Percentiles rank a stretch among this genome's conserved stretches.
Conservation (phyloP, 1,139 yeast genomes). For the Hanseniaspora uvarum region DNA sequence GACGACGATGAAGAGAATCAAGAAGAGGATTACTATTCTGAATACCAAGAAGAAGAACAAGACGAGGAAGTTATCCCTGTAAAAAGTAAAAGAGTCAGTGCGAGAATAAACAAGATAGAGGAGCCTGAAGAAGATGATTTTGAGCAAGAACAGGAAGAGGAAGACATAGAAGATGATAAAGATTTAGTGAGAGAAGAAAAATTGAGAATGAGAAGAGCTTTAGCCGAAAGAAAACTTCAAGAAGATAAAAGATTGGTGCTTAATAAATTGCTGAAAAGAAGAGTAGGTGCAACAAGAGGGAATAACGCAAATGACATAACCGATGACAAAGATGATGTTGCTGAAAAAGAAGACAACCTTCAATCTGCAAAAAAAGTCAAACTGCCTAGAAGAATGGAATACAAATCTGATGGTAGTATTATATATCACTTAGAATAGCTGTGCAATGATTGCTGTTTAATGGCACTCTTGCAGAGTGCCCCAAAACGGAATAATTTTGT, state of each 20-base stretch:
- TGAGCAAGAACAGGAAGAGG: constrained; percentile 21
- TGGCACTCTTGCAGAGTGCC: too few relatives aligned
- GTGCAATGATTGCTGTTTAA: neutral
- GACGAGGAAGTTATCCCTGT: constrained; percentile 19
- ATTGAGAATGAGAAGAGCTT: constrained; percentile 78
- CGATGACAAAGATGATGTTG: neutral
- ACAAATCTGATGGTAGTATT: constrained; percentile 11
- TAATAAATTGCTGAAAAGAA: constrained; percentile 69
- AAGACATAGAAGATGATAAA: constrained; percentile 36
- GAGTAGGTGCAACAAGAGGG: constrained; percentile 44
- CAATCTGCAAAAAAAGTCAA: neutral
- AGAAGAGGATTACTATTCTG: constrained; percentile 13
- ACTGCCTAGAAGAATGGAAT: constrained; percentile 15
- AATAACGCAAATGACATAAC: too few relatives aligned
- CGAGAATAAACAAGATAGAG: constrained; percentile 3
- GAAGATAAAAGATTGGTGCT: constrained; percentile 89
- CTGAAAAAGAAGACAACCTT: neutral
- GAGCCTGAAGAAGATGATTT: constrained; percentile 18
- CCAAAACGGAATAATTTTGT: too few relatives aligned
- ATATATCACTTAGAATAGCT: constrained; percentile 19
- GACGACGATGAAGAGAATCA: constrained; percentile 18
- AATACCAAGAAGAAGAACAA: constrained; percentile 20
- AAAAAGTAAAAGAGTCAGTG: constrained; percentile 1
- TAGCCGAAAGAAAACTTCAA: constrained; percentile 71
- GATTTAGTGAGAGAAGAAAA: constrained; percentile 78